Base-by-base conservation (phyloP, 2,329 filamentous ascomycete genomes). In the Exserohilum turcica region DNA sequence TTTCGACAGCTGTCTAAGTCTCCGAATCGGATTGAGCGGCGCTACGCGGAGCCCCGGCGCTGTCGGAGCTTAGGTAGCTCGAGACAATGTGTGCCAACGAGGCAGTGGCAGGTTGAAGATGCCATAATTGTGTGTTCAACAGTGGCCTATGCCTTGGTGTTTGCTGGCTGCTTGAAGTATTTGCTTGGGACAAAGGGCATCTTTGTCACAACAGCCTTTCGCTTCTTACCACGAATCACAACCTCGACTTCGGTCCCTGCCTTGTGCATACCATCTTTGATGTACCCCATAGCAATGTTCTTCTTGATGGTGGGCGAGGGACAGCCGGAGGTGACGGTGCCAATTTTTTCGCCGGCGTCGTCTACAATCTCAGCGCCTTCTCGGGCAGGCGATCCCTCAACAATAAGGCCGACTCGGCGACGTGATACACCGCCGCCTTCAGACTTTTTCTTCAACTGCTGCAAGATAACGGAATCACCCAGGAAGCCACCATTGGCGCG, bases 251-350 rank as follows among this genome's bases (percentile, higher is more conserved):
- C 87, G 1, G 91, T 96, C 9, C 91, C 92, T 28, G 84, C 81
- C 82, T 95, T 95, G 74, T 96, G 91, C 72, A 87, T 77, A 0
- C 91, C 91, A 59, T 90, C 86, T 76, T 86, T 85, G 70, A 97
- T 81, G 71, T 96, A 96, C 0, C 88, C 94, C 94, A 99, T 99
- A 51, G 93, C 92, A 58, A 99, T 93, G 75, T 97, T 97, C 80
- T 89, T 89, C 60, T 87, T 87, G 42, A 97, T 78, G 0, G 88
- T 90, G 2, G 94, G 94, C 70, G 89, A 92, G 0, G 94, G 94
- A 61, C 91, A 90, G 13, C 94, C 94, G 64, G 91, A 96, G 5
- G 94, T 99, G 57, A 99, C 82, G 31, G 80, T 82, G 12, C 94
- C 94, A 49, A 97, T 82, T 64, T 84, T 84, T 63, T 88, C 73